Base-by-base conservation (phyloP, 176 grass and related monocot species). In the Miscanthus lutarioriparius region DNA sequence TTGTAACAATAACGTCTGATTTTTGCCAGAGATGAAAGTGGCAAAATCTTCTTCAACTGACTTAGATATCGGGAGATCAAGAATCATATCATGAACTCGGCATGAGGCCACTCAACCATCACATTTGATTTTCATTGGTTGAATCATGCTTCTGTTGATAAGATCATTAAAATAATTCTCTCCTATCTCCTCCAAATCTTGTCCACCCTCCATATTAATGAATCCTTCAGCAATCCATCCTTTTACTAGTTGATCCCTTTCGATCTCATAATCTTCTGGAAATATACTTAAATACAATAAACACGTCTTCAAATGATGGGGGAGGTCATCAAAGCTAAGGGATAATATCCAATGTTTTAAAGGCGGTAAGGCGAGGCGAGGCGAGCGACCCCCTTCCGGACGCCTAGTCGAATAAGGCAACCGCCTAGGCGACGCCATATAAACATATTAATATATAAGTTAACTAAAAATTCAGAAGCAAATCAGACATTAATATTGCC, bases 141-240 rank as follows among this genome's bases (percentile, higher is more conserved):
- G 70, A 75, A 86, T 67, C 84, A 90, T 85, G 74, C 70, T 76
- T 66, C 77, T 86, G 17, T 77, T 86, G 20, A 90, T 40, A 70
- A 90, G 84, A 15, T 90, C 88, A 85, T 71, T 71, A 61, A 90
- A 86, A 77, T 82, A 49, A 1, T 10, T 22, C 19, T 71, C 77
- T 37, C 61, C 77, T 80, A 63, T 58, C 68, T 82, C 83, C 20
- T 90, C 70, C 11, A 81, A 45, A 77, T 86, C 82, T 71, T 63
- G 73, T 20, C 77, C 77, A 23, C 61, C 37, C 1, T 81, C 79
- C 48, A 28, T 41, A 70, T 17, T 64, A 59, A 90, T 77, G 67
- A 90, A 90, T 81, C 82, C 88, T 86, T 90, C 81, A 70, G 83
- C 70, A 0, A 90, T 76, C 88, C 88, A 90, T 19, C 76, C 86